phyloP scores from a whole-genome alignment of 306 rosid genomes.

The Arachis hypogaea region DNA sequence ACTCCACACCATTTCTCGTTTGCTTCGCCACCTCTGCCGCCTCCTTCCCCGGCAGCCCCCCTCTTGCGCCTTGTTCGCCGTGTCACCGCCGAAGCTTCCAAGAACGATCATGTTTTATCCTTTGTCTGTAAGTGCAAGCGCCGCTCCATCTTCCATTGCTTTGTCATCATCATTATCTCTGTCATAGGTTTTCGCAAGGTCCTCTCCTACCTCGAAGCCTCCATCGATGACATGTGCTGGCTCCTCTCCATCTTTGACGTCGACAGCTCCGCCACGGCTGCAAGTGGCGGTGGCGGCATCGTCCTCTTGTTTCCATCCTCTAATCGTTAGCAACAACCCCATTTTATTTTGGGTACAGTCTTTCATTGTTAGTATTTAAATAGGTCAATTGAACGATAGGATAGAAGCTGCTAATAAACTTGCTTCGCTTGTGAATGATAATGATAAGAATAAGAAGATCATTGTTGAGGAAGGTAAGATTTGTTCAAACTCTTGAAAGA shows the following conservation, averaged over 20 bases:
- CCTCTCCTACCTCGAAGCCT: constrained; percentile 48
- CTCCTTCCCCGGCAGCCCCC: constrained; percentile 43
- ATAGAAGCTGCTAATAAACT: constrained; percentile 67
- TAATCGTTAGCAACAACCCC: constrained; percentile 81
- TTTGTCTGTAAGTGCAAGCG: constrained; percentile 71
- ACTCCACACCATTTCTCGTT: constrained; percentile 27
- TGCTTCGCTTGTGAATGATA: constrained; percentile 61
- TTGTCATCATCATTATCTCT: constrained; percentile 61
- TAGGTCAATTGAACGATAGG: constrained; percentile 61
- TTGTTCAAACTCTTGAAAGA: constrained; percentile 74
- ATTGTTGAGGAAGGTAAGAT: constrained; percentile 66
- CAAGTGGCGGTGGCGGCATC: constrained; percentile 42
- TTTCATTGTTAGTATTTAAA: constrained; percentile 61
- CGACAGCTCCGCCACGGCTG: neutral
- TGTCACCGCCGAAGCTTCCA: constrained; percentile 54
- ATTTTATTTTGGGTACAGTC: constrained; percentile 84
- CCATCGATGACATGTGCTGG: constrained; percentile 80
- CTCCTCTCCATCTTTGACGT: constrained; percentile 57
- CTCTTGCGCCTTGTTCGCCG: constrained; percentile 64
- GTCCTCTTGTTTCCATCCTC: constrained; percentile 55
- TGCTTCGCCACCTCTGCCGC: constrained; percentile 56
- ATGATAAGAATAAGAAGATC: constrained; percentile 70
- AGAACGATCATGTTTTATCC: constrained; percentile 53
- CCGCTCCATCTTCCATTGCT: constrained; percentile 61
- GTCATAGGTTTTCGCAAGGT: constrained; percentile 63